Conservation (phyloP, 768 basidiomycete genomes). For the Tylopilus felleus region DNA sequence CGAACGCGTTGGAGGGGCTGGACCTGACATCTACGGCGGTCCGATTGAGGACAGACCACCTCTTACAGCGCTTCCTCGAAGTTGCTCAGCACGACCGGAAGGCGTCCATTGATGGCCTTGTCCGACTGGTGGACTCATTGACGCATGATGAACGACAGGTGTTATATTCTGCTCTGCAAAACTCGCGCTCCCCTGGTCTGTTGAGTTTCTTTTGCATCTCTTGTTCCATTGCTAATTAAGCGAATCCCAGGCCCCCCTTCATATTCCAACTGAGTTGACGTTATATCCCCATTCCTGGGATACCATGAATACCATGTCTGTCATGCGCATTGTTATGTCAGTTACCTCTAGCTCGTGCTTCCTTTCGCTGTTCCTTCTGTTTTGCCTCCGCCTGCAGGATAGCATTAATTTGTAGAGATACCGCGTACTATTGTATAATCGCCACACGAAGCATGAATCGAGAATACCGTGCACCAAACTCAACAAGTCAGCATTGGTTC, state of each 20-base stretch:
- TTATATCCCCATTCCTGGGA: conserved; percentile 3
- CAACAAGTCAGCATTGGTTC: too few species aligned
- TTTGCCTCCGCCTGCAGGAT: background rate
- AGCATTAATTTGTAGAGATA: conserved; percentile 18
- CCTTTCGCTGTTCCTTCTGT: conserved; percentile 5
- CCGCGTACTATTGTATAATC: conserved; percentile 18
- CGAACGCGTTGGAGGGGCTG: conserved; percentile 66
- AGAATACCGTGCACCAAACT: background rate
- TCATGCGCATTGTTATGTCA: background rate
- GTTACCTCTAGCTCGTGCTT: background rate
- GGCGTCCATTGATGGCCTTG: conserved; percentile 69
- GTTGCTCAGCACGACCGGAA: conserved; percentile 74
- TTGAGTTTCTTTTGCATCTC: conserved; percentile 7
- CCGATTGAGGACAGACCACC: conserved; percentile 66
- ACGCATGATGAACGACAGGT: conserved; percentile 67
- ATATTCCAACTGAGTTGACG: conserved; percentile 29
- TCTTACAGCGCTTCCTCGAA: conserved; percentile 62
- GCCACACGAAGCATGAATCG: conserved; percentile 7
- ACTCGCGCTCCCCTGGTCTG: conserved; percentile 57
- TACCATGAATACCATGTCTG: conserved; percentile 9
- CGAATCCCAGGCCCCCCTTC: conserved; percentile 39
- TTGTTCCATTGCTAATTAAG: conserved; percentile 4
- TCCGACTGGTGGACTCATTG: conserved; percentile 69
- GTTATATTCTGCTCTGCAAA: conserved; percentile 61
- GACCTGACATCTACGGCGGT: conserved; percentile 61